Evolutionary conservation across 2,329 filamentous ascomycete species (phyloP), one percentile per base, ranked within the genome.

Genomic region (Fusarium sublunatum): DNA sequence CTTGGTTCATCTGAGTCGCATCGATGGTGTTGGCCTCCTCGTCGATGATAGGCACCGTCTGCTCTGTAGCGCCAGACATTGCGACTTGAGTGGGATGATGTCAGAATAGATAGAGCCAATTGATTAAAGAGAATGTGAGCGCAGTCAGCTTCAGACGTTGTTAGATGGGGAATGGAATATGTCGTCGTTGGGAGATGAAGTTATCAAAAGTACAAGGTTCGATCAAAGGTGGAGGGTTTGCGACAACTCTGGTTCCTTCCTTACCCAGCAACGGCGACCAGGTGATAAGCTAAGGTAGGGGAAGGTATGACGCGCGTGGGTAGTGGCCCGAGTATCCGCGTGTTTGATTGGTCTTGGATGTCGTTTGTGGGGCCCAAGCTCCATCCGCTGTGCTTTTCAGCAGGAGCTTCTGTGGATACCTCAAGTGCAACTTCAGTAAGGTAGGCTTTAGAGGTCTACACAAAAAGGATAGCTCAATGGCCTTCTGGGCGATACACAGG

Each of bases 31-130:
- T 64, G 48, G 53, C 45, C 31, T 48, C 55, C 51, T 69, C 44
- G 22, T 69, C 63, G 28, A 67, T 53, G 31, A 64, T 62, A 31
- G 59, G 52, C 41, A 64, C 54, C 39, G 65, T 61, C 50, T 74
- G 70, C 49, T 76, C 72, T 48, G 63, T 62, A 43, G 57, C 38
- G n/a, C 75, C 74, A 28, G 74, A 65, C 73, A 74, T 74, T 61
- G 47, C 61, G 50, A 53, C 52, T 59, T 11, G 24, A 9, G 47
- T 29, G 22, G 26, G 31, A 29, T 36, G 32, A 36, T 46, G n/a
- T 3, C 19, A 32, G 11, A 36, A 24, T 28, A 22, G 29, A 19
- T 19, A 7, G 24, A 26, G 12, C 19, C 41, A 50, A 60, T 52
- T 49, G 42, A 25, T 13, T 38, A 7, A 31, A 11, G 13, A 9